Evolutionary conservation across 768 basidiomycete genomes (phyloP), one percentile per base, ranked within the genome.

Genomic region (Phanerodontia chrysosporium): DNA sequence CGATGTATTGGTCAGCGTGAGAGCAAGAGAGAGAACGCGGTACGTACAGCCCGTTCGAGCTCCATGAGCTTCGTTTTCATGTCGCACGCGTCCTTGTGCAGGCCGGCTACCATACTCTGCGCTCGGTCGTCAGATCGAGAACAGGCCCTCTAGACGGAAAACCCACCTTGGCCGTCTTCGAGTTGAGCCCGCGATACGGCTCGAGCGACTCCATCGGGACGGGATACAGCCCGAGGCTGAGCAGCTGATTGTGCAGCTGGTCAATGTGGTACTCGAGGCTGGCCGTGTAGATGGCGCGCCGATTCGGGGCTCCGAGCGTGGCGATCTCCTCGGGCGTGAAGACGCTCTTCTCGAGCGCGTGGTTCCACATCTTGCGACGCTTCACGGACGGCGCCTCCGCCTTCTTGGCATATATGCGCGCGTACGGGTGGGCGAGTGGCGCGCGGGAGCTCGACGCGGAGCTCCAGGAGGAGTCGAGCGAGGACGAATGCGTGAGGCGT

Each of bases 341-440:
- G 25, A 90, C 75, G 14, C 77, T 76, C 67, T 89, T 89, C 71
- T 91, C 89, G 58, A 89, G 80, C 1, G 83, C 82, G 62, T 89
- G 89, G 51, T 85, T 86, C 89, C 89, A 91, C 16, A 87, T 86
- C 67, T 84, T 86, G 18, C 88, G 80, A 3, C 85, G 82, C 71
- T 89, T 89, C 5, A 80, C 76, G 51, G 18, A 10, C 21, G 53
- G 45, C 49, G 80, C 80, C 48, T 83, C 83, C 58, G 69, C 66
- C 2, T 39, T 36, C 3, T 53, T 53, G 2, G 85, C 84, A 62
- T 83, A 81, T 10, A 89, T 78, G 57, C 87, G 83, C 5, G 87
- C 84, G 61, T 89, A 89, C 0, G 87, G 87, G 60, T 88, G 86
- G 0, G 80, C 73, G 57, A 87, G 78, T 58, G 72, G 32, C 36